Base-by-base conservation (phyloP, 2,329 filamentous ascomycete genomes). In the Dothideomycetidae sp. region DNA sequence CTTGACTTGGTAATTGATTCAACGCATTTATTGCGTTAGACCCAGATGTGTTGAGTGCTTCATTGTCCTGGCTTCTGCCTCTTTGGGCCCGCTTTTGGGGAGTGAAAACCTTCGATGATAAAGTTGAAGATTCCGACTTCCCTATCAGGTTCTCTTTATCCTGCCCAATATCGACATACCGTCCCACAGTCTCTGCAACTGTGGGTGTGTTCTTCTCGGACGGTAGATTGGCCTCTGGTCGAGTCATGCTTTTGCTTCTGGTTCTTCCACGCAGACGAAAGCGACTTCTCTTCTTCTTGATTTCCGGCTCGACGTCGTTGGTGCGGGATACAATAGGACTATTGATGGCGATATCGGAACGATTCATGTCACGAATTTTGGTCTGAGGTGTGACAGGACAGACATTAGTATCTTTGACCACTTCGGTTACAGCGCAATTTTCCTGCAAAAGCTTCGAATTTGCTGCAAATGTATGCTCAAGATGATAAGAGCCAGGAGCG, bases 161-260 rank as follows among this genome's bases (percentile, higher is more conserved):
- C 12, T 26, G 18, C 5, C 23, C 12, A 10, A 33, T 16, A 10
- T 42, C 37, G 10, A 26, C 37, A 11, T 39, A 35, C n/a, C 41
- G 43, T 16, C 36, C 32, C 10, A 39, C 40, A 11, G 39, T 37
- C 9, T 45, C 43, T 10, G 43, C 36, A 11, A 36, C 30, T 18
- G 41, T 39, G 3, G 44, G 44, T 4, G 54, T 57, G n/a, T 29
- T 29, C 9, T 17, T 16, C 28, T 38, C 36, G 16, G 19, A n/a
- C 2, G 36, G 45, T 45, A 36, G 19, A 5, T 38, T 30, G 19
- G 43, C 40, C 3, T 44, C 42, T 11, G 42, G 42, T 4, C 35
- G 42, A 9, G 42, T 37, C n/a, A 42, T 36, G 18, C 44, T 48
- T 43, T 48, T 43, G 49, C 51, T 40, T 41, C 52, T 33, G 41